These are phyloP conservation scores for Liriodendron chinense DNA, from an alignment of 164 flowering plant species.

Conservation along the genomic window DNA sequence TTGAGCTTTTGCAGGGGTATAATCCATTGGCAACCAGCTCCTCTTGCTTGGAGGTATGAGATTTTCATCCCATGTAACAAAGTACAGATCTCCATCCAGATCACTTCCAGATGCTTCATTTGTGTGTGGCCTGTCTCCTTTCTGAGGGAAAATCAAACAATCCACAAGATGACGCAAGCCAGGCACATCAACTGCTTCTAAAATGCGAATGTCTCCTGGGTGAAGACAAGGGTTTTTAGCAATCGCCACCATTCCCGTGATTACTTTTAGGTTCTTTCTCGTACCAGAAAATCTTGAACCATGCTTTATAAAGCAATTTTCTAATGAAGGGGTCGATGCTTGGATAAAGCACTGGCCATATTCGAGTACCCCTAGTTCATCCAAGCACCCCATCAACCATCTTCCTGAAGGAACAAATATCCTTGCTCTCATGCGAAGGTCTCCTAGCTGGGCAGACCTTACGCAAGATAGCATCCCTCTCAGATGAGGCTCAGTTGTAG, in stretches of 20 bases:
- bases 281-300: slow-evolving; percentile 57
- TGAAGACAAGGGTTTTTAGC: slow-evolving; percentile 98
- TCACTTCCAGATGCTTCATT: slow-evolving; percentile 99
- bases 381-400: slow-evolving; percentile 92
- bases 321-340: slow-evolving; percentile 68
- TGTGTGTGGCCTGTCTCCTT: slow-evolving; percentile 87
- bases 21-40: slow-evolving; percentile 82
- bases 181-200: slow-evolving; percentile 88
- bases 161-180: slow-evolving; percentile 78
- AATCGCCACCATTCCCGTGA: slow-evolving; percentile 64
- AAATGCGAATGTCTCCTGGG: slow-evolving; percentile 85
- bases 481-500: slow-evolving; percentile 77
- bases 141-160: slow-evolving; percentile 90
- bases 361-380: slow-evolving; percentile 82
- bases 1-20: slow-evolving; percentile 54
- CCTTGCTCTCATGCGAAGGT: slow-evolving; percentile 71
- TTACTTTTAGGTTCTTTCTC: slow-evolving; percentile 42
- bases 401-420: slow-evolving; percentile 86
- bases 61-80: slow-evolving; percentile 82
- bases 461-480: slow-evolving; percentile 75
- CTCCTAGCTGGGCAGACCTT: slow-evolving; percentile 80
- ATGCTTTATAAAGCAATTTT: slow-evolving; percentile 68
- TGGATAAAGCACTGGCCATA: slow-evolving; percentile 91
- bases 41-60: slow-evolving; percentile 81
- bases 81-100: slow-evolving; percentile 91